Conservation (phyloP, 768 basidiomycete species). For the Leccinum variicolor region DNA sequence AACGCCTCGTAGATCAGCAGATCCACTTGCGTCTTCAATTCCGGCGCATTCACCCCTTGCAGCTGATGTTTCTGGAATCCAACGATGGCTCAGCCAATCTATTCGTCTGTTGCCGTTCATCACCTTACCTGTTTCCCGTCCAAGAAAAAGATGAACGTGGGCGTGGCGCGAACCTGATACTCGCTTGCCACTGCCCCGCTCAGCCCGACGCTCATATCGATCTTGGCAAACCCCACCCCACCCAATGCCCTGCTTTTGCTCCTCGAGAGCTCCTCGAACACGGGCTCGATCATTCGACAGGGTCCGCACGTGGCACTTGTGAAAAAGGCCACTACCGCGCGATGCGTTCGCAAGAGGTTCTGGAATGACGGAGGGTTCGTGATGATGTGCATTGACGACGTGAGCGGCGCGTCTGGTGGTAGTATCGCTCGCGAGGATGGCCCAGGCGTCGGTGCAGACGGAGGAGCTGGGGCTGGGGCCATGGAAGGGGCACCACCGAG, state of each 20-base stretch:
- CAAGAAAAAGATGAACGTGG: constrained; percentile 87
- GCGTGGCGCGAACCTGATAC: constrained; percentile 72
- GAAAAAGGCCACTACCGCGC: constrained; percentile 78
- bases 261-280: constrained; percentile 74
- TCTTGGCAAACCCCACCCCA: constrained; percentile 75
- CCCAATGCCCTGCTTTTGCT: constrained; percentile 47
- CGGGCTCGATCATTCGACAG: constrained; percentile 79
- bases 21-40: constrained; percentile 72
- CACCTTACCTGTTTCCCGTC: constrained; percentile 64
- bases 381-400: constrained; percentile 63
- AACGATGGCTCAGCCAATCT: background rate
- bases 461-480: constrained; percentile 2
- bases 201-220: constrained; percentile 74
- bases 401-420: constrained; percentile 43
- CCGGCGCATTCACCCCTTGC: constrained; percentile 66
- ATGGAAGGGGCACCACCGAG: background rate
- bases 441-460: constrained; percentile 10
- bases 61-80: constrained; percentile 57
- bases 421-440: constrained; percentile 25
- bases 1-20: constrained; percentile 72
- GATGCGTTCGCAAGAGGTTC: constrained; percentile 58
- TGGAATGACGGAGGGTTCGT: constrained; percentile 76
- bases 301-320: constrained; percentile 74
- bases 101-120: constrained; percentile 2
- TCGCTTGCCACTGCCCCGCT: constrained; percentile 57